Evolutionary conservation across 1,139 yeast species (phyloP), one percentile per base, ranked within the genome.

Genomic region (Saccharomyces hybrid): DNA sequence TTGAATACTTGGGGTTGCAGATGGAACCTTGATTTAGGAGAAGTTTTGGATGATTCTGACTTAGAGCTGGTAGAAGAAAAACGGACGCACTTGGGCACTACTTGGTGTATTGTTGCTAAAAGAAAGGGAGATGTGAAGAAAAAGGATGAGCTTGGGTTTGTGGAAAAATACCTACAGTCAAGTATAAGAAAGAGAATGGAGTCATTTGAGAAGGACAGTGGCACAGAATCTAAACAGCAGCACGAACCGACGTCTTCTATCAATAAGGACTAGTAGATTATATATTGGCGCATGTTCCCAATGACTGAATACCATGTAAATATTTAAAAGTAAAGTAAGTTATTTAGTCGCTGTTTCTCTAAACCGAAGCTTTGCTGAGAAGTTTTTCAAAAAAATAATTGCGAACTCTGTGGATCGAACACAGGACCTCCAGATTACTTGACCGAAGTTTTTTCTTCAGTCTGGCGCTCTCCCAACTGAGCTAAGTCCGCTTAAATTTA

Each of bases 1-100:
- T 82, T 91, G 75, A 80, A 86, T 60, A 84, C 86, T 11, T 93
- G 98, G 98, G 98, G 97, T 2, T 93, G 99, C 72, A 77, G 98
- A 66, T 93, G 98, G 97, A 93, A 93, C 66, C 75, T 93, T 60
- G 98, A 93, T 67, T 88, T 93, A 62, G 95, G 90, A 34, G 93
- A 85, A 63, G 77, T 93, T 53, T 78, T 93, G 31, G 91, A 87
- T 65, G 83, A 82, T 58, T 85, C 96, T 12, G 96, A 96, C 0
- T 76, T 93, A 58, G 95, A 88, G 62, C 79, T 93, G 47, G 88
- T 91, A 1, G 83, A 82, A 61, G 90, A 88, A 63, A 82, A 82
- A 61, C 76, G 96, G 62, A 84, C 83, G 27, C 97, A 93, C 73
- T 78, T 93, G 59, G 98, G 99, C n/a, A 87, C 98, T 2, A 89